Conservation (phyloP, 345 rosid species). For the Lepidium aucheri region DNA sequence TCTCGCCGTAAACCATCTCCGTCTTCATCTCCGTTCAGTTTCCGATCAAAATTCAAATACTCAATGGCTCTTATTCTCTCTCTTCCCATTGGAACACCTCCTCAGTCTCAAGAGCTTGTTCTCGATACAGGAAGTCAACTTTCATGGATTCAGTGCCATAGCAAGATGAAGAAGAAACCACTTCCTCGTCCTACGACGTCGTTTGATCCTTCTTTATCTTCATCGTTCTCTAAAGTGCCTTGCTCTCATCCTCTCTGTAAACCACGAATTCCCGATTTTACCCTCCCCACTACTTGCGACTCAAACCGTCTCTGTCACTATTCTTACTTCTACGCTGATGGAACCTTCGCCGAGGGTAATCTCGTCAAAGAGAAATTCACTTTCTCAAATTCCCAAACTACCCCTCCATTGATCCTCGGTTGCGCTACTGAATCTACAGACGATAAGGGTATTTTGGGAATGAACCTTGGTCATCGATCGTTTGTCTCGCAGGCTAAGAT, state of each 20-base stretch:
- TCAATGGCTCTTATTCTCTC: too few relatives aligned
- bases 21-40: too few relatives aligned
- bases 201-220: constrained; percentile 72
- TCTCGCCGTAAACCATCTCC: not conserved
- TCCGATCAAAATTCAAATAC: too few relatives aligned
- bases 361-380: constrained; percentile 63
- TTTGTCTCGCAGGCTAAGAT: constrained; percentile 65
- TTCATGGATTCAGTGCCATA: constrained; percentile 70
- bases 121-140: constrained; percentile 88
- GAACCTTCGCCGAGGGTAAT: constrained; percentile 78
- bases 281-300: constrained; percentile 77
- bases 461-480: constrained; percentile 74
- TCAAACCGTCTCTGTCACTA: constrained; percentile 69
- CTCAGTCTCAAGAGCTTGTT: constrained; percentile 70
- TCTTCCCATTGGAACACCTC: constrained; percentile 52
- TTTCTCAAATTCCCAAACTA: constrained; percentile 38
- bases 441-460: constrained; percentile 73
- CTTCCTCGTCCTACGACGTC: constrained; percentile 32
- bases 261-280: constrained; percentile 62
- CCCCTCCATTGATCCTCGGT: constrained; percentile 66
- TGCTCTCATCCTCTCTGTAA: constrained; percentile 73
- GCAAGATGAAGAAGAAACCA: not conserved
- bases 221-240: constrained; percentile 65
- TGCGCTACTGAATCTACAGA: constrained; percentile 53
- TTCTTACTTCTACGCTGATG: constrained; percentile 85